Percentiles rank a stretch among this genome's conserved stretches.
These are phyloP conservation scores for Amorphotheca resinae DNA, from an alignment of 495 filamentous ascomycete genomes.

Conservation along the genomic window DNA sequence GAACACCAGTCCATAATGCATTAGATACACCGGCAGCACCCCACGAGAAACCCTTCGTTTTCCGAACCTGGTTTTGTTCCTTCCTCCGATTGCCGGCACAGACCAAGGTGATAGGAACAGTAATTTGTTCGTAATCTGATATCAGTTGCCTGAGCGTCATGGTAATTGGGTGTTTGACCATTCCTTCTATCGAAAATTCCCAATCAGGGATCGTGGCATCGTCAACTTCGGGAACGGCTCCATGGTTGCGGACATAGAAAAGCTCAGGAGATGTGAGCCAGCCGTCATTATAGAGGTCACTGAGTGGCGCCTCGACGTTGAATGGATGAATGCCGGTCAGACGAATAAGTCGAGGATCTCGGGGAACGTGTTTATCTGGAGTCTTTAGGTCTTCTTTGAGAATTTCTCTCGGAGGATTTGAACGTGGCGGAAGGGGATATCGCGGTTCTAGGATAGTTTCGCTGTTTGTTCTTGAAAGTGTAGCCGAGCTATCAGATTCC, in stretches of 20 bases:
- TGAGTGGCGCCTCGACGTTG: constrained; percentile 84
- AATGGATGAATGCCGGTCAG: constrained; percentile 89
- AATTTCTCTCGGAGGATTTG: constrained; percentile 45
- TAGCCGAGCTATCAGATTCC: constrained; percentile 1
- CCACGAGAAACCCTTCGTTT: constrained; percentile 96
- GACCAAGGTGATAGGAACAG: constrained; percentile 78
- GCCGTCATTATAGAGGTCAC: constrained; percentile 60
- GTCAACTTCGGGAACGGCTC: constrained; percentile 64
- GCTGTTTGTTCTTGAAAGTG: constrained; percentile 12
- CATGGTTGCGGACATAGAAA: constrained; percentile 95
- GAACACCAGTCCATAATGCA: constrained; percentile 76
- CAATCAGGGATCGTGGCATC: constrained; percentile 67
- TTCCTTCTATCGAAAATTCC: constrained; percentile 75
- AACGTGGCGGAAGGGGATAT: constrained; percentile 58
- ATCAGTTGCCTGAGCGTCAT: constrained; percentile 66
- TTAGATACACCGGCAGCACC: constrained; percentile 84
- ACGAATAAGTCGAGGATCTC: constrained; percentile 77
- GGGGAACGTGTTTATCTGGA: constrained; percentile 73
- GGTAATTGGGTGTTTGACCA: constrained; percentile 68
- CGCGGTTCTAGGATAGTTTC: constrained; percentile 2
- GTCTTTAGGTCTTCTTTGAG: constrained; percentile 69
- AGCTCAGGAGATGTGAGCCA: constrained; percentile 88
- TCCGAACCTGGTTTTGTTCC: constrained; percentile 85
- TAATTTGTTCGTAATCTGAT: constrained; percentile 67
- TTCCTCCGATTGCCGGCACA: constrained; percentile 92